These are phyloP conservation scores for Alternaria arbusti DNA, from an alignment of 2,329 filamentous ascomycete species.

Conservation along the genomic window DNA sequence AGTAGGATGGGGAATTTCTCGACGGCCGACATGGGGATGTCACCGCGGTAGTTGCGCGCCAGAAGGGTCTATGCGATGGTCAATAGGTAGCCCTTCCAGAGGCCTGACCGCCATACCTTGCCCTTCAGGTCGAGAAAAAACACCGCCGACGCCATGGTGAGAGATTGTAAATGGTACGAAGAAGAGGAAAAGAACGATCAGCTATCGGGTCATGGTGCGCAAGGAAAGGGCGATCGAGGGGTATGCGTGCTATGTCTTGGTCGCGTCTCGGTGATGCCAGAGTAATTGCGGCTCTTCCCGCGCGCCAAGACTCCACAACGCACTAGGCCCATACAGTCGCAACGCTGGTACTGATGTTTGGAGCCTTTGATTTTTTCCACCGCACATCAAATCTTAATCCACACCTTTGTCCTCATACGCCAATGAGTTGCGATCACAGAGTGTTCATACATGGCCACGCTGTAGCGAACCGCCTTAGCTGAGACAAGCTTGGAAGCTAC, in stretches of 20 bases:
- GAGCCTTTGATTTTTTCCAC: neutral
- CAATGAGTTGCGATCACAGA: too few species aligned
- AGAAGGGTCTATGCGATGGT: constrained; percentile 77
- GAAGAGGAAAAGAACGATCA: neutral
- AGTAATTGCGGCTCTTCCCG: constrained; percentile 16
- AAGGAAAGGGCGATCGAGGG: constrained; percentile 8
- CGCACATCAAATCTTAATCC: neutral
- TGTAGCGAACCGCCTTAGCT: neutral
- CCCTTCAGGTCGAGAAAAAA: constrained; percentile 99
- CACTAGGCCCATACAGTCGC: neutral
- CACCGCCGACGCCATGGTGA: constrained; percentile 88
- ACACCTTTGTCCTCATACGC: neutral
- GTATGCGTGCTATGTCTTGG: constrained; percentile 6
- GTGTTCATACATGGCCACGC: too few species aligned
- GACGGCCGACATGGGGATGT: constrained; percentile 98
- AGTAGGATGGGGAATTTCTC: constrained; percentile 97
- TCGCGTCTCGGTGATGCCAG: constrained; percentile 18
- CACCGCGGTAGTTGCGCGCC: constrained; percentile 96
- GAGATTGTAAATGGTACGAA: neutral
- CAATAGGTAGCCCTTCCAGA: constrained; percentile 33
- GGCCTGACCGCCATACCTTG: constrained; percentile 71
- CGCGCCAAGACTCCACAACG: constrained; percentile 3
- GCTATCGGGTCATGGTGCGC: constrained; percentile 18
- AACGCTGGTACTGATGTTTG: neutral
- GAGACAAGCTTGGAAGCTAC: neutral